Base-by-base conservation (phyloP, 2,329 filamentous ascomycete genomes). In the Pseudogymnoascus sp. region DNA sequence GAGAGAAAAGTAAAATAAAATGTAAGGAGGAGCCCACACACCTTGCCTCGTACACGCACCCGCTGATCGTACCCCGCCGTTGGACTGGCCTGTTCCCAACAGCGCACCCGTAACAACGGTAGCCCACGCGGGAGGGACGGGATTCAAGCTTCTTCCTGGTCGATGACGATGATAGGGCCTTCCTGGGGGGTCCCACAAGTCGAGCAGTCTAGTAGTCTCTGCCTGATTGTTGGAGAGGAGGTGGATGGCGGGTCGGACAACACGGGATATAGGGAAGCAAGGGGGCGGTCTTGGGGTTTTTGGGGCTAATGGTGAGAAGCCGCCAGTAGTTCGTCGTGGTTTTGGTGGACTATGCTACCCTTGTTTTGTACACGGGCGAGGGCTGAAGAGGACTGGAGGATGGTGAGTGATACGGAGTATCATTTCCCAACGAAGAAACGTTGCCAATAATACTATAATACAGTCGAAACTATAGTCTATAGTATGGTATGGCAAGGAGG, bases 121-220 rank as follows among this genome's bases (percentile, higher is more conserved):
- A 51, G 44, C 44, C 44, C 44, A 51, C 44, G 44, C 44, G 44
- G 44, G 44, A 51, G 44, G 44, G 44, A 31, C 44, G 44, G 44
- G 44, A 51, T 51, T 51, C 44, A 51, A 51, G 44, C 44, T 51
- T 51, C 44, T 51, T 51, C 44, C 44, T 51, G 44, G 44, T 51
- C 27, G 27, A 51, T 51, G 44, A 51, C 44, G 44, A 51, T 51
- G 44, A 51, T 51, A 51, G 44, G 27, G n/a, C n/a, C 44, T 10
- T 17, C 15, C 15, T 8, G 8, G 44, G 44, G n/a, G 25, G 44
- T 51, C n/a, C 44, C 44, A 31, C 44, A 21, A 21, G 21, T 21
- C 21, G 21, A 21, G 21, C 4, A 31, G 44, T 51, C 3, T 44
- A 29, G 44, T 51, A 21, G 21, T 21, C 21, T 21, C n/a, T 15